phyloP scores from a whole-genome alignment of 805 yeast genomes.

The Starmerella sirachaensis region DNA sequence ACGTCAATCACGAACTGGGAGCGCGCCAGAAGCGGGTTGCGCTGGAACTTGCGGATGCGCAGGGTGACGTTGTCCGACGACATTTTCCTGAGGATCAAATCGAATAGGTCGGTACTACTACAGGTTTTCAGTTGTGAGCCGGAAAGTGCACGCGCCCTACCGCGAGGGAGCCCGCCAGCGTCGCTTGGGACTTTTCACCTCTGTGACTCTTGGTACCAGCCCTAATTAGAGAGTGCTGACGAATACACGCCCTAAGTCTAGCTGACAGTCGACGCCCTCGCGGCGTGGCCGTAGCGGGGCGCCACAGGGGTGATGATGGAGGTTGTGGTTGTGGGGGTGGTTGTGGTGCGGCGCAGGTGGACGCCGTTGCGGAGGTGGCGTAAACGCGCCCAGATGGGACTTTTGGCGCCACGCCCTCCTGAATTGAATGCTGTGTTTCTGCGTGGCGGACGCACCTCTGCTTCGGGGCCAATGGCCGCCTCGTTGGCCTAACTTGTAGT shows the following conservation, averaged over 20 bases:
- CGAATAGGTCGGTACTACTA: constrained; percentile 10
- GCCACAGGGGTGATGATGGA: no score
- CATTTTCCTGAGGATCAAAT: constrained; percentile 11
- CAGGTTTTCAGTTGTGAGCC: constrained; percentile 14
- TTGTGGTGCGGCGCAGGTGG: no score
- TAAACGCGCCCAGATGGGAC: no score
- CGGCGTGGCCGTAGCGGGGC: no score
- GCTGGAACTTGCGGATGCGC: constrained; percentile 98
- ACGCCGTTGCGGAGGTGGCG: no score
- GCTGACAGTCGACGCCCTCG: no score
- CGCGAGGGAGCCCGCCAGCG: constrained; percentile 9
- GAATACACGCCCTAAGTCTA: constrained; percentile 3
- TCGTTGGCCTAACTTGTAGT: no score
- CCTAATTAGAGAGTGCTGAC: neutral
- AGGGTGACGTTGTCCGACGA: constrained; percentile 98
- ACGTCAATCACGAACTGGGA: constrained; percentile 99
- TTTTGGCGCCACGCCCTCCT: no score
- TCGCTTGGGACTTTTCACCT: constrained; percentile 12
- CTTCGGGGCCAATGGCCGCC: no score
- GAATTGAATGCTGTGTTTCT: no score
- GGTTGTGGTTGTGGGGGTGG: no score
- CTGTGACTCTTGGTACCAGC: constrained; percentile 4
- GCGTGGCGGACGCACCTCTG: no score
- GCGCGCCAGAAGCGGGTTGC: constrained; percentile 98
- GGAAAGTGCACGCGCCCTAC: constrained; percentile 6